Evolutionary conservation across 352 stramenopile species (phyloP), one percentile per base, ranked within the genome.

Genomic region (Phytophthora pinifolia): DNA sequence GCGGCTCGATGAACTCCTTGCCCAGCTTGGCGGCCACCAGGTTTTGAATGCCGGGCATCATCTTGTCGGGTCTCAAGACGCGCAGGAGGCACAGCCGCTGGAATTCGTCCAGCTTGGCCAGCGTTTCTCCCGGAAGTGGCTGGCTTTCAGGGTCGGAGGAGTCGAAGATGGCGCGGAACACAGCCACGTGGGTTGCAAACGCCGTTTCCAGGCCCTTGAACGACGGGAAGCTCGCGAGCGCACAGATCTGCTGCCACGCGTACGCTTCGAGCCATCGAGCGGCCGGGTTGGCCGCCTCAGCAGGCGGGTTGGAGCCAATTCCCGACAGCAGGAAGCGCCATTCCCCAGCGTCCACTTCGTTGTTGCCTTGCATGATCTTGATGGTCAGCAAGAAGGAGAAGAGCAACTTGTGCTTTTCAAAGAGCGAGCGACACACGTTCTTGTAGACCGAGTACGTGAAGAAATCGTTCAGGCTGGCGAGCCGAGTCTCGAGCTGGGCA

Each of bases 381-480:
- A 92, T 86, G 7, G 81, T 92, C 17, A 93, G 60, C 33, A 98
- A 44, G 71, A 98, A 98, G 9, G 87, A 97, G 46, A 98, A 96
- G 0, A 98, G 72, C 10, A 97, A 65, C 59, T 98, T 98, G 72
- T 98, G 88, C 57, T 95, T 91, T 46, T 98, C 92, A 65, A 98
- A 98, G 0, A 98, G 74, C 37, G 84, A 96, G 2, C 91, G 77
- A 52, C 92, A 98, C 36, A 98, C 83, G 56, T 97, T 98, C 52
- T 92, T 95, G 74, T 98, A 98, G 17, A 98, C 75, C 6, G 91
- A 97, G 59, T 97, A 97, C 10, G 92, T 98, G 46, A 97, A 97
- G 42, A 78, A 97, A 53, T 97, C 86, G 62, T 97, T 97, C 14
- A 98, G 72, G 58, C 94, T 92, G 18, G 74, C 74, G 13, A 98